Base-by-base conservation (phyloP, 169 alveolate species). In the Plasmodium knowlesi region DNA sequence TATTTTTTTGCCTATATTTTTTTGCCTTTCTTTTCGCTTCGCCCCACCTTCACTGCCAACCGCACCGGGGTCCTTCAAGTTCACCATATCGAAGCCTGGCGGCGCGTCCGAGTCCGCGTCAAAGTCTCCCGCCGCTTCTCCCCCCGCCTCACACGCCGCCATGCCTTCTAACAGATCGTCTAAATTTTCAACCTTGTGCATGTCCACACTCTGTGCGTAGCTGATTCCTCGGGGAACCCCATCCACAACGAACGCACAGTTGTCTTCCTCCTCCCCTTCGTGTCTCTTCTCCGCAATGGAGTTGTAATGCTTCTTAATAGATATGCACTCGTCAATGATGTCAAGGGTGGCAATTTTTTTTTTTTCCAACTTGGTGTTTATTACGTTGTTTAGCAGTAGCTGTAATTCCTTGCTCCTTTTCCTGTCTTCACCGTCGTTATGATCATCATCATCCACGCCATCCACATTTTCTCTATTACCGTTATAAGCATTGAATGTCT, bases 281-380 rank as follows among this genome's bases (percentile, higher is more conserved):
- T 3, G 2, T 39, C 39, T n/a, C 22, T 53, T 46, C 19, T 41
- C 79, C 22, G 57, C 78, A 9, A 37, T 43, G 41, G 39, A 22
- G 32, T 34, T 88, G 71, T 79, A 79, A 19, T 16, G 10, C n/a
- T 79, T 16, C n/a, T 86, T 86, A 43, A 88, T 88, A 25, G 94
- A n/a, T 88, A 88, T 41, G 54, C 94, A 88, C n/a, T 88, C 94
- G 61, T 88, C 89, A 22, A 88, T 78, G 5, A 88, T 88, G 25
- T 88, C 94, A 12, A 88, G 70, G 1, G 89, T 61, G 2, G 43
- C 73, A 1, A 88, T 39, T 61, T 88, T 34, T 79, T 88, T 88
- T 78, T 88, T 53, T 16, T 88, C 83, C 22, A 57, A 78, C 71
- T 88, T 88, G 61, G 41, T 88, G 81, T 88, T 88, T 78, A 88